Base-by-base conservation (phyloP, 179 eudicot genomes). In the Silene vulgaris region DNA sequence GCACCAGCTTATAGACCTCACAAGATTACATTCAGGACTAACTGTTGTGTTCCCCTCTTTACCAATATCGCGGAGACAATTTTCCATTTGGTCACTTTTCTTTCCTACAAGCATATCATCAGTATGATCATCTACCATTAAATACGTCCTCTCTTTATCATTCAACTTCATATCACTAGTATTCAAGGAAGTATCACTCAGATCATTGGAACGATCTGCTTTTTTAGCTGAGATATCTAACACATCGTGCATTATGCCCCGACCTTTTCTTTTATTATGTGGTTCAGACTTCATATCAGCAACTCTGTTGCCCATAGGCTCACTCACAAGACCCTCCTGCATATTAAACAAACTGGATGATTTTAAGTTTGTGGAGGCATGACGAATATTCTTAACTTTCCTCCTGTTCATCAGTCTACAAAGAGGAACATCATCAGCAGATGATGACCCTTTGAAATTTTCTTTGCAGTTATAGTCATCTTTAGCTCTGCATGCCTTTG, bases 1-100 rank as follows among this genome's bases (percentile, higher is more conserved):
- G 43, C 82, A 80, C 60, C 81, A 79, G 73, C 70, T 78, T 30
- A 69, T 52, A 21, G 66, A 73, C 62, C 79, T 59, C 64, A 28
- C 65, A 70, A 19, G 68, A 65, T 12, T 73, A 78, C 57, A 19
- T 40, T 66, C 71, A 14, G 20, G 65, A 43, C n/a, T 17, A 56
- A 60, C 11, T 54, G 26, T 57, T 59, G 70, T 21, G 37, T 8
- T 68, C 52, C n/a, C 59, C 20, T 28, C 50, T 9, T 69, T 66
- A 40, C 57, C 80, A 8, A 65, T 23, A 65, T 37, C 65, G 35
- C 8, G 66, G 56, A 62, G 70, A 77, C 20, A 45, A 29, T 6
- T 57, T 11, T 20, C 56, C 65, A 61, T 17, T 5, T 48, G 75
- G 63, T 48, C 23, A 63, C 9, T 62, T 71, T 56, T 67, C 73